Base-by-base conservation (phyloP, 352 stramenopile genomes). In the Aphanomyces astaci region DNA sequence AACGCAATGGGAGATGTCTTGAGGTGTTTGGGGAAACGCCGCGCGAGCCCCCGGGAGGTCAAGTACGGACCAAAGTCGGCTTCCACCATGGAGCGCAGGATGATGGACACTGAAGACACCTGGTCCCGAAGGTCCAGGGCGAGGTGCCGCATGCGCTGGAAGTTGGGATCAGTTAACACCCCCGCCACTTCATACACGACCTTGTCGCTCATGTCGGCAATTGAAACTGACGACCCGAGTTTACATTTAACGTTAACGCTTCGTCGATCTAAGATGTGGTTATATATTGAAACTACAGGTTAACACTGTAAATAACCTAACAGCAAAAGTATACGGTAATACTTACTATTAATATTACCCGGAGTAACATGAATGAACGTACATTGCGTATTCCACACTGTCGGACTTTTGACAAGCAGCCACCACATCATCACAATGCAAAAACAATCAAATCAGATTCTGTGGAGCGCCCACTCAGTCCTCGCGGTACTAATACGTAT, bases 131-230 rank as follows among this genome's bases (percentile, higher is more conserved):
- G 43, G 15, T 60, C 25, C 19, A 68, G 62, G 10, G 62, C 62
- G 2, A 68, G 17, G 27, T 43, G 27, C 17, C 62, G 62, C 62
- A 68, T 68, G 33, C 62, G 62, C 25, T 68, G 62, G 30, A 68
- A 68, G 19, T 45, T 25, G n/a, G 62, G 62, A 30, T 68, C 62
- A 40, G 62, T 46, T 10, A 68, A 27, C 2, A 68, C 48, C 28
- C 62, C 62, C 43, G 62, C 62, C 9, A 68, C 24, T 45, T 68
- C 62, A 45, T 59, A 36, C 62, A 68, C 62, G 24, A 68, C 62
- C 19, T 52, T 68, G 11, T 53, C 56, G n/a, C 31, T 48, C 56
- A 65, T 51, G 10, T 5, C 19, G 3, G 39, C 19, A 53, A 65
- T 19, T 25, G 54, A 63, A 39, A 59, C 22, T 36, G 51, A 32